A percentile compares a stretch with the other conserved stretches of the same genome.
Conservation (phyloP, 2,329 filamentous ascomycete species). For the Scytalidium lignicola region DNA sequence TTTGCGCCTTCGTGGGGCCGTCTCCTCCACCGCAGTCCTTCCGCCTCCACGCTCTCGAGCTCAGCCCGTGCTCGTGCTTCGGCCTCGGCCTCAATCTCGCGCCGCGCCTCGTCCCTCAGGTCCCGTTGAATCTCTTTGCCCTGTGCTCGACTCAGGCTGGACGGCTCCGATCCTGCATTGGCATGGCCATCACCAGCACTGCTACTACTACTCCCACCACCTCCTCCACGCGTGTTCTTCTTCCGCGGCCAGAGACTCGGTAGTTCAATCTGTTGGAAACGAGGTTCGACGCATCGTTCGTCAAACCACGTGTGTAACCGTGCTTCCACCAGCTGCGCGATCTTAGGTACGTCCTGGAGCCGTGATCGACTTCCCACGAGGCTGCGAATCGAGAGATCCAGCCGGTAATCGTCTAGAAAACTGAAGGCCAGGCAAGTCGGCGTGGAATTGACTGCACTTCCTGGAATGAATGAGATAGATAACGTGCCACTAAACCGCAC, state of each 20-base stretch:
- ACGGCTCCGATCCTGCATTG: constrained; percentile 16
- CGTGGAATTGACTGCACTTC: constrained; percentile 57
- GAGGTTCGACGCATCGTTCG: constrained; percentile 77
- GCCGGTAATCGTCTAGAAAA: constrained; percentile 81
- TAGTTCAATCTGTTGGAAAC: constrained; percentile 81
- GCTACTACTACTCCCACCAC: too few relatives aligned
- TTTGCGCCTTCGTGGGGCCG: constrained; percentile 24
- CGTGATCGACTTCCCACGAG: constrained; percentile 74
- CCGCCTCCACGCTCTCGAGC: constrained; percentile 26
- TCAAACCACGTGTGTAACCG: constrained; percentile 84
- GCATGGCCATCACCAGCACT: constrained; percentile 15
- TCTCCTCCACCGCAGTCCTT: constrained; percentile 26
- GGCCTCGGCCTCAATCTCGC: constrained; percentile 42
- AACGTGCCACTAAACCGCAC: constrained; percentile 93
- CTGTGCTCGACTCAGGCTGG: constrained; percentile 47
- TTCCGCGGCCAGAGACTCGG: constrained; percentile 81
- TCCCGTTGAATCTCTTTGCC: constrained; percentile 49
- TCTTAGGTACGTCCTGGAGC: constrained; percentile 82
- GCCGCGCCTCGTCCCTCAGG: constrained; percentile 44
- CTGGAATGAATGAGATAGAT: constrained; percentile 87
- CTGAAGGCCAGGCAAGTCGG: constrained; percentile 92
- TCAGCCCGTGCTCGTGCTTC: constrained; percentile 18
- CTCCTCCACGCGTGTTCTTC: constrained; percentile 73
- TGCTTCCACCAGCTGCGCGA: constrained; percentile 76
- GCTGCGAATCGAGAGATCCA: constrained; percentile 77